Evolutionary conservation across 2,329 filamentous ascomycete species (phyloP).

Genomic region (Pseudocercospora crystallina): DNA sequence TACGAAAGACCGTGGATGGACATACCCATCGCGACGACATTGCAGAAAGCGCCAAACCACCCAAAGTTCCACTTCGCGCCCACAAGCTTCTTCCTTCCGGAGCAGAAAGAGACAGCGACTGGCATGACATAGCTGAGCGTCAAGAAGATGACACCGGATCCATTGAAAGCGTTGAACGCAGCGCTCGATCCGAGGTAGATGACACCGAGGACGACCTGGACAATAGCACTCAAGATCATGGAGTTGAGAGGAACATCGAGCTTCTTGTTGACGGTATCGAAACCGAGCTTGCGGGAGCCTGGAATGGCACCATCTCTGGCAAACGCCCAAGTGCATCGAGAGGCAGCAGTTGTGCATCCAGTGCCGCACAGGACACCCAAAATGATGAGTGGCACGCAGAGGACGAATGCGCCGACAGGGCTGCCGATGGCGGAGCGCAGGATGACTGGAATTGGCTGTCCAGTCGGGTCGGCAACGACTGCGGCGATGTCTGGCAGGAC

Average conservation of each 20-base stretch:
- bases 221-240: conserved; percentile 69
- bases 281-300: conserved; percentile 52
- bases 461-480: conserved; percentile 52
- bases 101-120: conserved; percentile 63
- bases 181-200: conserved; percentile 69
- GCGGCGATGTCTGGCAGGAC: conserved; percentile 63
- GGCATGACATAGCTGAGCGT: conserved; percentile 68
- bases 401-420: conserved; percentile 55
- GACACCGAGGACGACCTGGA: conserved; percentile 63
- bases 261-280: conserved; percentile 61
- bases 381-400: conserved; percentile 65
- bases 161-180: conserved; percentile 68
- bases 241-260: conserved; percentile 68
- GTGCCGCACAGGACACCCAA: conserved; percentile 67
- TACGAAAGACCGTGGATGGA: conserved; percentile 18
- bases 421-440: conserved; percentile 63
- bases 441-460: conserved; percentile 65
- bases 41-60: conserved; percentile 59
- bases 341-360: conserved; percentile 67
- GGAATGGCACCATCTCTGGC: conserved; percentile 69
- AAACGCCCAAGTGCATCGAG: conserved; percentile 68
- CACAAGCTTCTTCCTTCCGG: conserved; percentile 59
- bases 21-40: conserved; percentile 64
- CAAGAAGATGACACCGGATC: conserved; percentile 59
- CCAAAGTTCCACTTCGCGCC: conserved; percentile 63